Percentiles rank a stretch among this genome's conserved stretches.
phyloP scores from a whole-genome alignment of 768 basidiomycete genomes.

The Pisolithus albus region DNA sequence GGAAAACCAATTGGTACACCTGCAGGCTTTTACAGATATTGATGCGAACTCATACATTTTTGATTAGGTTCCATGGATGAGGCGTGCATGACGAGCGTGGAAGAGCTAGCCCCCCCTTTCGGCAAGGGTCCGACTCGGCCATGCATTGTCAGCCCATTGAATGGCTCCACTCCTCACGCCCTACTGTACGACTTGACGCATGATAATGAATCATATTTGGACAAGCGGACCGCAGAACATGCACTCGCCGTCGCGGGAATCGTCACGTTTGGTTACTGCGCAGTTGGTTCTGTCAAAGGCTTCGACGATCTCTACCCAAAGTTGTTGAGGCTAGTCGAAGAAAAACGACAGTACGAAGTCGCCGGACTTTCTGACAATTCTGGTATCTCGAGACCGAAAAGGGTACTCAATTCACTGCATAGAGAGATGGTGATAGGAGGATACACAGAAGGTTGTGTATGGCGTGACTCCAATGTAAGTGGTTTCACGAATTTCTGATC shows the following conservation, averaged over 20 bases:
- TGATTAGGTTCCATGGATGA: slow-evolving; percentile 83
- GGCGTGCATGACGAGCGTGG: slow-evolving; percentile 70
- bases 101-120: slow-evolving; percentile 75
- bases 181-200: slow-evolving; percentile 94
- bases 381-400: slow-evolving; percentile 52
- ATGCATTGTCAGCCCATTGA: slow-evolving; percentile 70
- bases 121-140: slow-evolving; percentile 73
- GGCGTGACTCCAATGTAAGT: slow-evolving; percentile 91
- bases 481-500: neutral
- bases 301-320: slow-evolving; percentile 98
- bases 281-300: slow-evolving; percentile 90
- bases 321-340: slow-evolving; percentile 81
- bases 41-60: neutral
- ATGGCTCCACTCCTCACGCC: slow-evolving; percentile 87
- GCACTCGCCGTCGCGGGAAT: slow-evolving; percentile 90
- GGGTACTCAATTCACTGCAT: slow-evolving; percentile 81
- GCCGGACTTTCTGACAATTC: slow-evolving; percentile 49
- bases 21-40: neutral
- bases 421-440: slow-evolving; percentile 86
- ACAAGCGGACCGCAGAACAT: slow-evolving; percentile 92
- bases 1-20: slow-evolving; percentile 83
- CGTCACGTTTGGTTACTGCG: slow-evolving; percentile 84
- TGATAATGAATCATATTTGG: slow-evolving; percentile 88
- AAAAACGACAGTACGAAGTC: slow-evolving; percentile 73
- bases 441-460: slow-evolving; percentile 90